Conservation (phyloP, 495 filamentous ascomycete species). For the Barbatosphaeria neglecta region DNA sequence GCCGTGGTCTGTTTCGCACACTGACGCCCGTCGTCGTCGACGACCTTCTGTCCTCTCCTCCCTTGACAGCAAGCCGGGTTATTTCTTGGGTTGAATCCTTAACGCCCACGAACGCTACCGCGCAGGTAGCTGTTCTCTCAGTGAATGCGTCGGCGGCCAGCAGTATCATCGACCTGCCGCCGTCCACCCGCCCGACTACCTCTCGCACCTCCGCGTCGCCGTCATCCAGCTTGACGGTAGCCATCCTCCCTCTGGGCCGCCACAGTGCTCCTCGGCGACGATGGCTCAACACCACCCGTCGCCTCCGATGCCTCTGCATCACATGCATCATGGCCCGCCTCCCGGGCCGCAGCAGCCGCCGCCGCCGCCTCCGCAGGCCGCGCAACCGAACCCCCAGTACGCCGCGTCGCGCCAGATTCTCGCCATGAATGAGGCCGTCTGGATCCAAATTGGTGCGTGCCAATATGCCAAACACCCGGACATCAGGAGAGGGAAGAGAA, state of each 20-base stretch:
- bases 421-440: conserved; percentile 70
- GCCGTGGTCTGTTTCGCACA: too few species aligned
- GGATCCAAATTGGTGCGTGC: conserved; percentile 79
- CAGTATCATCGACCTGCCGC: not conserved
- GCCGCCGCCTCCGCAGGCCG: conserved; percentile 18
- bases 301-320: conserved; percentile 40
- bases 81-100: not conserved
- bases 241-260: not conserved
- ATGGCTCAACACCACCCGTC: conserved; percentile 49
- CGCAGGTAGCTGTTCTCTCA: not conserved
- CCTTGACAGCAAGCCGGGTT: not conserved
- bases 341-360: conserved; percentile 36
- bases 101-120: not conserved
- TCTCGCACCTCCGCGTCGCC: too few species aligned
- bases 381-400: conserved; percentile 17
- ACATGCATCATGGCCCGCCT: conserved; percentile 45
- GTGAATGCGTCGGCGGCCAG: not conserved
- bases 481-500: too few species aligned
- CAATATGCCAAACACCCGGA: not conserved
- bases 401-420: conserved; percentile 33
- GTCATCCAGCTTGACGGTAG: too few species aligned
- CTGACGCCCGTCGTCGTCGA: not conserved
- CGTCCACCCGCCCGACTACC: not conserved
- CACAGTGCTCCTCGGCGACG: not conserved
- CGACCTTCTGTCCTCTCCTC: not conserved